Conservation (phyloP, 169 alveolate genomes). For the Perkinsus olseni region DNA sequence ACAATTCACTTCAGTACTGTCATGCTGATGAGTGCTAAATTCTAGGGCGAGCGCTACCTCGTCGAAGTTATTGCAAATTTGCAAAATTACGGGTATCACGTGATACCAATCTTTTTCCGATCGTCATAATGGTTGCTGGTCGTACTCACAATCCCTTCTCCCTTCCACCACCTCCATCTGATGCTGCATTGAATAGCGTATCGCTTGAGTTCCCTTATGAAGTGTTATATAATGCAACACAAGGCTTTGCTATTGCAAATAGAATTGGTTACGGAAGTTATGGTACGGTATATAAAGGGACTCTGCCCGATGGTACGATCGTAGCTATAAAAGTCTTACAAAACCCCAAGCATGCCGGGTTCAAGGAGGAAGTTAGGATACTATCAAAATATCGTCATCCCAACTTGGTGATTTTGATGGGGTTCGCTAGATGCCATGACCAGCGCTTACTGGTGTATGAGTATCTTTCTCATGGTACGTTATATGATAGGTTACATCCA, state of each 20-base stretch:
- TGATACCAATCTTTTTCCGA: not conserved
- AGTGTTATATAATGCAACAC: not conserved
- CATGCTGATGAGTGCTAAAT: too few relatives aligned
- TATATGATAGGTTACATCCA: not conserved
- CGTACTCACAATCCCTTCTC: not conserved
- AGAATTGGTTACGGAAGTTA: not conserved
- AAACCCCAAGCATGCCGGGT: not conserved
- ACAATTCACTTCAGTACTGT: too few relatives aligned
- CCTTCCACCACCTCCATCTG: not conserved
- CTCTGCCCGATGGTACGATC: not conserved
- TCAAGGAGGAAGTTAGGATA: not conserved
- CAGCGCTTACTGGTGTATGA: not conserved
- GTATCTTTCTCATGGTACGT: not conserved
- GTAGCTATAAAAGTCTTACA: conserved; percentile 1
- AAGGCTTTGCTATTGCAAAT: not conserved
- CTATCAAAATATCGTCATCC: conserved; percentile 1
- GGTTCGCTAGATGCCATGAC: not conserved
- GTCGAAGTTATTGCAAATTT: not conserved
- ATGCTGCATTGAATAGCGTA: not conserved
- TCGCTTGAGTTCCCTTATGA: not conserved
- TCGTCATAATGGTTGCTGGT: not conserved
- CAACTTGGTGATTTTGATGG: conserved; percentile 5
- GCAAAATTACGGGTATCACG: not conserved
- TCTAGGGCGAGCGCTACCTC: not conserved
- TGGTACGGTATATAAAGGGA: conserved; percentile 11